Evolutionary conservation across 2,329 filamentous ascomycete genomes (phyloP).

Genomic region (Trichoderma sp.): DNA sequence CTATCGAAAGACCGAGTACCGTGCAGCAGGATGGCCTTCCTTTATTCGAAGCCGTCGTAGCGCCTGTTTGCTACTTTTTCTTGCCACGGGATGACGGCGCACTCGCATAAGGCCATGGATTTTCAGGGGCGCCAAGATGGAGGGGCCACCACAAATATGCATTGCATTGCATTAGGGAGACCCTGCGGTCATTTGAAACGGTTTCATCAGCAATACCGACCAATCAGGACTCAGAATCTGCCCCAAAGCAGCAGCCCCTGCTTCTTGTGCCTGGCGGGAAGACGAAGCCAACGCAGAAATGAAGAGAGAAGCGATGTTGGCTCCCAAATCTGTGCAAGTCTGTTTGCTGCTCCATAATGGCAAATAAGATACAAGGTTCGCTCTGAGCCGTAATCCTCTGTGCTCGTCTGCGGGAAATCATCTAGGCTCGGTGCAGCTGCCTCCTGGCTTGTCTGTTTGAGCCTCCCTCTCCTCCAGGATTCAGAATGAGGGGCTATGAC

Average conservation of each 20-base stretch:
- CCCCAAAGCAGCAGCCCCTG: slow-evolving; percentile 17
- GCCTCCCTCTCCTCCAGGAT: background rate
- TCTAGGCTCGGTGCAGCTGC: background rate
- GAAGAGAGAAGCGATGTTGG: background rate
- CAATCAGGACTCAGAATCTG: slow-evolving; percentile 1
- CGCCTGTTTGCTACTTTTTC: background rate
- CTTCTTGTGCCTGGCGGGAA: background rate
- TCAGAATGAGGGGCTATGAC: background rate
- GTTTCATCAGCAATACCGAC: background rate
- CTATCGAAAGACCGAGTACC: background rate
- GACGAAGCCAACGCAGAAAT: slow-evolving; percentile 3
- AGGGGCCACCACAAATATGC: background rate
- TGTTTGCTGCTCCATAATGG: background rate
- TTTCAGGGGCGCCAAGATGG: slow-evolving; percentile 16
- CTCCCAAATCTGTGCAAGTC: background rate
- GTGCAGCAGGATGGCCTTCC: background rate
- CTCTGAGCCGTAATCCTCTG: background rate
- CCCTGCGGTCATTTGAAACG: slow-evolving; percentile 20
- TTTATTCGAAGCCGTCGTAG: background rate
- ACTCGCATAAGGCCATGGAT: slow-evolving; percentile 1
- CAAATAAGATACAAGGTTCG: background rate
- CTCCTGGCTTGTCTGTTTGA: background rate
- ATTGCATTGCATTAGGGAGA: slow-evolving; percentile 17
- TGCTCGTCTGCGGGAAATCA: background rate
- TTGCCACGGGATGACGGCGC: background rate